Evolutionary conservation across 176 grass and related monocot genomes (phyloP).

Genomic region (Oryza meridionalis): DNA sequence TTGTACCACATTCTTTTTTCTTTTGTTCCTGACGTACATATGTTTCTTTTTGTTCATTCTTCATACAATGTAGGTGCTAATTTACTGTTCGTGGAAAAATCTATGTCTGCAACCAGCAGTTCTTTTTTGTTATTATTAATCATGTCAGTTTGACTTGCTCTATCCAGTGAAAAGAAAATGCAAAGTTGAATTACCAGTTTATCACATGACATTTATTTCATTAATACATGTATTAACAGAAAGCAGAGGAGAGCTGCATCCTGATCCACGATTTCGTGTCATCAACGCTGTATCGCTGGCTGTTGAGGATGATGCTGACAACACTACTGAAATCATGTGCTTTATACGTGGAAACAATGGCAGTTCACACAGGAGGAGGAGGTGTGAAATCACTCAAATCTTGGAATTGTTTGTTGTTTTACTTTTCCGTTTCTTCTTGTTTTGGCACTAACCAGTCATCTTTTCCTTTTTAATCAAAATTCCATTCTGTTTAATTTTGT

Average conservation of each 20-base stretch:
- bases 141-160: slow-evolving; percentile 27
- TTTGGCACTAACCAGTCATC: background rate
- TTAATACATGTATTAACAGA: slow-evolving; percentile 65
- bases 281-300: slow-evolving; percentile 79
- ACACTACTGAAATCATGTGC: slow-evolving; percentile 52
- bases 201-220: slow-evolving; percentile 39
- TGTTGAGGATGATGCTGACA: slow-evolving; percentile 62
- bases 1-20: slow-evolving; percentile 31
- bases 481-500: background rate
- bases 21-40: slow-evolving; percentile 15
- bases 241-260: slow-evolving; percentile 73
- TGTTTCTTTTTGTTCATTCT: background rate
- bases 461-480: no score
- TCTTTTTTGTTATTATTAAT: no score
- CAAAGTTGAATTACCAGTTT: slow-evolving; percentile 26
- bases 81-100: slow-evolving; percentile 9
- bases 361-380: slow-evolving; percentile 57
- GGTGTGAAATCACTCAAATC: slow-evolving; percentile 22
- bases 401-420: slow-evolving; percentile 22
- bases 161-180: background rate
- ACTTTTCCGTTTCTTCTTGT: background rate
- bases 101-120: background rate
- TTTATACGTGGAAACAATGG: slow-evolving; percentile 57
- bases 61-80: slow-evolving; percentile 5
- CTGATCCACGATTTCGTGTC: slow-evolving; percentile 81